phyloP scores from a whole-genome alignment of 139 green algal species.

The Chlamydomonas asymmetrica region DNA sequence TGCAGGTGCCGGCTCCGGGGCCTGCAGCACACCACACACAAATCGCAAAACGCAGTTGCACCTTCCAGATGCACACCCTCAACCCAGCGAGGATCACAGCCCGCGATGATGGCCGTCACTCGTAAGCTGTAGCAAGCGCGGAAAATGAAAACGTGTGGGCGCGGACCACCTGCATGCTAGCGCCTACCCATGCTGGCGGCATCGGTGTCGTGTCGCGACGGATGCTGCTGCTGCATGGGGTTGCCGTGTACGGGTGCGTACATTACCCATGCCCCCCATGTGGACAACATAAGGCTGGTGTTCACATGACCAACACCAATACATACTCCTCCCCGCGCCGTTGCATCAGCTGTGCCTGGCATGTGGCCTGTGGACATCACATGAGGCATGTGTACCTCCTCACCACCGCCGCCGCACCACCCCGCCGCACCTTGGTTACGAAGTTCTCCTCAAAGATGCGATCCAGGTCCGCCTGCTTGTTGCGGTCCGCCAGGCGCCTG shows the following conservation, averaged over 20 bases:
- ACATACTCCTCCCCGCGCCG: neutral
- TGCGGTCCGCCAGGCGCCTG: constrained; percentile 16
- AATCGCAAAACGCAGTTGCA: too few species aligned
- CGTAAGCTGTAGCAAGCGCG: too few species aligned
- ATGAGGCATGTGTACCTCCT: neutral
- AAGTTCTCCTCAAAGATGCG: constrained; percentile 30
- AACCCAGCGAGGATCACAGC: too few species aligned
- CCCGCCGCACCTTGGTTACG: neutral
- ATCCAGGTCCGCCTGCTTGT: constrained; percentile 18
- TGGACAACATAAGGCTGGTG: neutral
- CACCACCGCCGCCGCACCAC: neutral
- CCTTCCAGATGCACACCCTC: too few species aligned
- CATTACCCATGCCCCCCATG: too few species aligned
- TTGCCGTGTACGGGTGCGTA: too few species aligned
- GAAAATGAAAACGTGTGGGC: neutral
- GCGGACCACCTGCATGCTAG: too few species aligned
- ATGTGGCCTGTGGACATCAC: neutral
- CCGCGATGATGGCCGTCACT: too few species aligned
- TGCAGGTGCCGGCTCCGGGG: too few species aligned
- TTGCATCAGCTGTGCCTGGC: neutral
- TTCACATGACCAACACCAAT: neutral
- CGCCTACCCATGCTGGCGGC: too few species aligned
- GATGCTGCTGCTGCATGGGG: neutral
- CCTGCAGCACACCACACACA: too few species aligned
- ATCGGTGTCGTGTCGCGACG: too few species aligned